phyloP scores from a whole-genome alignment of 2,329 filamentous ascomycete species.

The Bipolaris cookei region DNA sequence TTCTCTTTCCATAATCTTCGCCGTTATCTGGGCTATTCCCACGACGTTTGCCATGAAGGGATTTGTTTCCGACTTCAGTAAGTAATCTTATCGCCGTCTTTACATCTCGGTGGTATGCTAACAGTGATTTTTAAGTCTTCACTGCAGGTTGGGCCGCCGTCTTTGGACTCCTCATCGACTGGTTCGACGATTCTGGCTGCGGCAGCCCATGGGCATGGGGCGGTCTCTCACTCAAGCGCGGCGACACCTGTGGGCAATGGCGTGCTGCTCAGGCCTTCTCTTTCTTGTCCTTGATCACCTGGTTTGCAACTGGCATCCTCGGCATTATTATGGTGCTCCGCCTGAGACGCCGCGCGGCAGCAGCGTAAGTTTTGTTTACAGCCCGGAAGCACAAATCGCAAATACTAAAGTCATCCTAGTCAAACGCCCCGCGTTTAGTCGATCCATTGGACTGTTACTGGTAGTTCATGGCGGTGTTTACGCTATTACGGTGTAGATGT shows the following conservation, averaged over 20 bases:
- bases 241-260: constrained; percentile 68
- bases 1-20: constrained; percentile 70
- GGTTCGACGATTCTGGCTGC: constrained; percentile 33
- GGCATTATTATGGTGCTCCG: constrained; percentile 32
- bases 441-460: neutral
- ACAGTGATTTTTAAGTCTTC: constrained; percentile 53
- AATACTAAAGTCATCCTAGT: neutral
- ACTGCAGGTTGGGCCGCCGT: constrained; percentile 70
- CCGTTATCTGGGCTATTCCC: constrained; percentile 74
- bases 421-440: neutral
- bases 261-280: constrained; percentile 74
- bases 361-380: constrained; percentile 10
- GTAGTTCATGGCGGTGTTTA: neutral
- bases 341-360: constrained; percentile 16
- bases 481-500: neutral
- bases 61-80: constrained; percentile 70
- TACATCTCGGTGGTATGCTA: neutral
- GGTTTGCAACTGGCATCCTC: constrained; percentile 63
- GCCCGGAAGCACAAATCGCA: neutral
- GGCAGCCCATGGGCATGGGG: constrained; percentile 58
- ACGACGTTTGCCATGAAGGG: constrained; percentile 71
- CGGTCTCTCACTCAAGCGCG: constrained; percentile 48
- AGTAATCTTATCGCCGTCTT: neutral
- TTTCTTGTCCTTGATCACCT: constrained; percentile 73
- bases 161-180: constrained; percentile 50